A percentile compares a stretch with the other conserved stretches of the same genome.
Conservation (phyloP, 2,329 filamentous ascomycete species). For the Fusarium sp. region DNA sequence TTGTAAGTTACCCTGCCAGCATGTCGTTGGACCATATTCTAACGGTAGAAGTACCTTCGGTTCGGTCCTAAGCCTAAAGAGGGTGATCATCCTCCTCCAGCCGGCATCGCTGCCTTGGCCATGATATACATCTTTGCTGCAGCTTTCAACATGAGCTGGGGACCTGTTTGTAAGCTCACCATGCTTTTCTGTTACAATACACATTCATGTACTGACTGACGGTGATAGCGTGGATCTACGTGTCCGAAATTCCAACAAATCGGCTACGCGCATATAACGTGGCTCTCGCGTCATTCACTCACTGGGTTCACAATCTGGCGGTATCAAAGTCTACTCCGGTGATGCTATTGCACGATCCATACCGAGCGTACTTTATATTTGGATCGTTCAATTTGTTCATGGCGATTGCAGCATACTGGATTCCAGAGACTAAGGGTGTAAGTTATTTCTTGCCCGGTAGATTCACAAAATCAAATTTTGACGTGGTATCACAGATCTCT, state of each 20-base stretch:
- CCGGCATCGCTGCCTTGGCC: slow-evolving; percentile 67
- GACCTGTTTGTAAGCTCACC: slow-evolving; percentile 68
- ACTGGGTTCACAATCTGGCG: slow-evolving; percentile 75
- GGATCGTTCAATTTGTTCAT: slow-evolving; percentile 69
- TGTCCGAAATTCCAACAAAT: slow-evolving; percentile 72
- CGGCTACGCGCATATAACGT: slow-evolving; percentile 71
- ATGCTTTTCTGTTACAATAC: no score
- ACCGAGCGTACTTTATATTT: slow-evolving; percentile 70
- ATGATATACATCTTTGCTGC: slow-evolving; percentile 74
- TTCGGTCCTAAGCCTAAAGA: slow-evolving; percentile 57
- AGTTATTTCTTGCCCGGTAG: slow-evolving; percentile 13
- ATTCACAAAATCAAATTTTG: neutral
- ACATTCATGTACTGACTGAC: neutral
- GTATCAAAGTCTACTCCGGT: slow-evolving; percentile 71
- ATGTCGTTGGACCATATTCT: neutral
- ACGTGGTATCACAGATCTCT: slow-evolving; percentile 25
- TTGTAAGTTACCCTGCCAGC: slow-evolving; percentile 48
- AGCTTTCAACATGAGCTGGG: slow-evolving; percentile 74
- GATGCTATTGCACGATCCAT: slow-evolving; percentile 64
- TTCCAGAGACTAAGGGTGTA: slow-evolving; percentile 71
- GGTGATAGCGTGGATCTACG: slow-evolving; percentile 56
- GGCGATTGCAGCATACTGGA: slow-evolving; percentile 62
- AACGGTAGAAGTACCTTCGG: slow-evolving; percentile 61
- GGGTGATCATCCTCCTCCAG: slow-evolving; percentile 53
- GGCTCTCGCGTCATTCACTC: slow-evolving; percentile 70